These are phyloP conservation scores for Boletus rufocinnamomeus DNA, from an alignment of 768 basidiomycete genomes.

Conservation along the genomic window DNA sequence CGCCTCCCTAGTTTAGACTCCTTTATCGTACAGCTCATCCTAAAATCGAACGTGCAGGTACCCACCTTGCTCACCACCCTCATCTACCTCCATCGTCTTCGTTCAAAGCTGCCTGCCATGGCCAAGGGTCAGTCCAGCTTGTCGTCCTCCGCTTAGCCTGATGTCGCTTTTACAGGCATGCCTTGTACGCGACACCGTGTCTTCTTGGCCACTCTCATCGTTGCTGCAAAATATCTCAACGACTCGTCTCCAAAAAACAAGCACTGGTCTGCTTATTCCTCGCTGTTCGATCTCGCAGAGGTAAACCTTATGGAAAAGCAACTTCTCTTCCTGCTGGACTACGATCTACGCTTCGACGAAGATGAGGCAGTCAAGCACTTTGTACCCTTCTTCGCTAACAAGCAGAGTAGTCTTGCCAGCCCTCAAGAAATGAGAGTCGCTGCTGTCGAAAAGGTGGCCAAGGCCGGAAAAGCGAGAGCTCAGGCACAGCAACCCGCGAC, in stretches of 20 bases:
- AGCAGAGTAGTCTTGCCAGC: constrained; percentile 19
- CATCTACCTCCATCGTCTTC: constrained; percentile 88
- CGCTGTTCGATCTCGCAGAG: constrained; percentile 72
- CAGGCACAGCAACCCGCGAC: constrained; percentile 47
- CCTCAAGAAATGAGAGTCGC: constrained; percentile 49
- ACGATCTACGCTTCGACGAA: constrained; percentile 89
- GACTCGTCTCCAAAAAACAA: constrained; percentile 94
- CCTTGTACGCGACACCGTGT: constrained; percentile 93
- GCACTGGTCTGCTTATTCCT: constrained; percentile 85
- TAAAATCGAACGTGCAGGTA: constrained; percentile 85
- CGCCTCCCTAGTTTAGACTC: constrained; percentile 69
- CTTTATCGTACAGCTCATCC: constrained; percentile 82
- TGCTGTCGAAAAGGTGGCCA: constrained; percentile 55
- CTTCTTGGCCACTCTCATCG: constrained; percentile 94
- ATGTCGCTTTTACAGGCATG: constrained; percentile 49
- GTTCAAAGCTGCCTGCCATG: constrained; percentile 73
- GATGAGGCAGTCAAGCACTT: constrained; percentile 72
- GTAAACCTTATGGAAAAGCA: constrained; percentile 98
- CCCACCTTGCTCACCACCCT: constrained; percentile 89
- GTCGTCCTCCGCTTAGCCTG: constrained; percentile 10
- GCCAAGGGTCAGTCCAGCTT: constrained; percentile 68
- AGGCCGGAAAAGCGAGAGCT: constrained; percentile 55
- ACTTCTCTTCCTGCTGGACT: constrained; percentile 88
- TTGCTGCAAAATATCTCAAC: constrained; percentile 95
- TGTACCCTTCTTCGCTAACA: constrained; percentile 59